Base-by-base conservation (phyloP, 208 protist species). In the Chromosphaera perkinsii region DNA sequence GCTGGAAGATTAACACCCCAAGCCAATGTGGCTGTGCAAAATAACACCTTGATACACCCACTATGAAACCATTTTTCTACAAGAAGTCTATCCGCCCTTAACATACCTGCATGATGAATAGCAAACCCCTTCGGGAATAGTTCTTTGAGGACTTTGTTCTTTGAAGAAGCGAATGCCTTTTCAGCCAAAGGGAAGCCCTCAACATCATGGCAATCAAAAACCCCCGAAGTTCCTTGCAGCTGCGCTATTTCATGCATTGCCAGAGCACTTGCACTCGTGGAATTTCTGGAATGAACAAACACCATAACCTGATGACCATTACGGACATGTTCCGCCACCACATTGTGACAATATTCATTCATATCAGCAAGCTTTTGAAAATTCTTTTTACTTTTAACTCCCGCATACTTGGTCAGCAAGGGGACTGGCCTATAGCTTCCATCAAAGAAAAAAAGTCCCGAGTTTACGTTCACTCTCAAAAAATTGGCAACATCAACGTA, bases 1-100 rank as follows among this genome's bases (percentile, higher is more conserved):
- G 95, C 95, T 7, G 97, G 97, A 29, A 99, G 72, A 81, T 99
- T 99, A 26, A 99, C 96, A 77, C 97, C 97, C 96, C 96, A 99
- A 32, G 97, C 96, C 22, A 99, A 86, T 14, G 97, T 99, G 35
- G 95, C 95, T 27, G 97, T 99, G 78, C 93, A 98, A 52, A 90
- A 83, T 47, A 99, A 82, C 31, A 88, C 91, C 17, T 85, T 83
- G 60, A 98, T 86, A 60, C 85, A 83, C 26, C 94, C 92, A 2
- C 92, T 82, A 22, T 79, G 79, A 80, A 97, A 99, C 32, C 95
- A 79, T 43, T 85, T 73, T 75, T 99, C 95, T 0, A 93, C 90
- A 7, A 93, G 59, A 33, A 89, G 95, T 42, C 95, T 81, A 74
- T 98, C 95, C 33, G 86, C 65, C 39, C 94, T 83, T 10, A 95